Evolutionary conservation across 768 basidiomycete genomes (phyloP), one percentile per base, ranked within the genome.

Genomic region (Mycena amicta): DNA sequence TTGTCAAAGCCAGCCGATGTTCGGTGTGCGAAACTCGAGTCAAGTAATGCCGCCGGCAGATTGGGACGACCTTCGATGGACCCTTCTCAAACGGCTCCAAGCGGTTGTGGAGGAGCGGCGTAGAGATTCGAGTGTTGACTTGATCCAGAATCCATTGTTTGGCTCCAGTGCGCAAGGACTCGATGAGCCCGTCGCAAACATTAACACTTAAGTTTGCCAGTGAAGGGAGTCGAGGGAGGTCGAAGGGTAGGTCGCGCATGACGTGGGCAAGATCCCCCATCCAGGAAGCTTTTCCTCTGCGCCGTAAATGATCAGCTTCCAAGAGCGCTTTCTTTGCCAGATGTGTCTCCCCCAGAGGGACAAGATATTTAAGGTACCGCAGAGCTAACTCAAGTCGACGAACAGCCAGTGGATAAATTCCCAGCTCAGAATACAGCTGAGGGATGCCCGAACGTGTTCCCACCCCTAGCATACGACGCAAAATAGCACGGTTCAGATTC

Each of bases 371-470:
- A 5, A 67, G 55, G 43, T 64, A 69, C 6, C 55, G 52, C 1
- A 71, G 50, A 11, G 67, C 63, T 1, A 69, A 55, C 0, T 41
- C 27, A 6, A 62, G 25, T 1, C 68, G 58, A 5, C 68, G 55
- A 37, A 63, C 63, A 2, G 31, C 52, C 6, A 71, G 37, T 1
- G 70, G 70, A 12, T 31, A 28, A 8, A 71, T 22, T 11, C 67
- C 66, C 1, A 69, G 68, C 57, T 70, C 68, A 2, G 67, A 54
- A 51, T 60, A 65, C 5, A 71, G 63, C 3, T 57, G 51, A 1
- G 62, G 62, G 13, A 61, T 28, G 3, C 43, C 33, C 2, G 67
- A 60, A 5, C 49, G 49, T 5, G n/a, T 2, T 15, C 57, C 53
- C n/a, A 70, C 41, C 6, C 65, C 63, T 4, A 71, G 65, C 1